Conservation (phyloP, 1,139 yeast species). For the Diutina scorzettiae region DNA sequence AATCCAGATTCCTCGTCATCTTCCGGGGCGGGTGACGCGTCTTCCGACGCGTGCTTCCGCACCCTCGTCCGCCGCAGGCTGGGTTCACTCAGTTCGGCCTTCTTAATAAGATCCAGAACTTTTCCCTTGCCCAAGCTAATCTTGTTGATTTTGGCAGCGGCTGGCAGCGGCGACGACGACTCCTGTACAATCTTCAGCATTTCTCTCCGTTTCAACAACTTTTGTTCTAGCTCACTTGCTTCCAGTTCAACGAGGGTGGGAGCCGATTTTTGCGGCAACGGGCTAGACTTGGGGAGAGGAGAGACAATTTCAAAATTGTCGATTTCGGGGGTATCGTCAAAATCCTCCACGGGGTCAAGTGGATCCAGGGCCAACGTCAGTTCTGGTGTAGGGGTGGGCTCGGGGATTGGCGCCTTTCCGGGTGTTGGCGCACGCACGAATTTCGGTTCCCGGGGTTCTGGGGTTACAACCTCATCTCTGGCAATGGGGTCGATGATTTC, state of each 20-base stretch:
- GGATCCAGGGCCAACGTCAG: background rate
- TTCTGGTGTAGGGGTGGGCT: background rate
- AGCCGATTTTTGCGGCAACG: background rate
- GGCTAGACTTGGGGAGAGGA: background rate
- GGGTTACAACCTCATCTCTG: too few species aligned
- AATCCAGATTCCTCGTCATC: background rate
- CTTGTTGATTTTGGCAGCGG: conserved; percentile 1
- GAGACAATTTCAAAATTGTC: background rate
- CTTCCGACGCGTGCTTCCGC: conserved; percentile 1
- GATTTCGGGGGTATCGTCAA: background rate
- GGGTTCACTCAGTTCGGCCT: background rate
- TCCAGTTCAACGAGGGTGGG: background rate
- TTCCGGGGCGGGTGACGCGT: background rate
- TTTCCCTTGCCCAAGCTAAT: conserved; percentile 2
- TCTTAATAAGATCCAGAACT: conserved; percentile 3
- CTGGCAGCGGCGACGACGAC: background rate
- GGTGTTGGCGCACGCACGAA: too few species aligned
- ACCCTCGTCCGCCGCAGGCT: background rate
- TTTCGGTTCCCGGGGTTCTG: too few species aligned
- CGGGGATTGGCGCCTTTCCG: background rate
- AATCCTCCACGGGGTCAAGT: background rate
- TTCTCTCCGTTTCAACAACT: conserved; percentile 1
- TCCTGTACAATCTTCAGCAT: conserved; percentile 1
- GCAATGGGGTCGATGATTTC: background rate
- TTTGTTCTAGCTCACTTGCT: background rate